phyloP scores from a whole-genome alignment of 2,329 filamentous ascomycete genomes.

The Fusarium sp. region DNA sequence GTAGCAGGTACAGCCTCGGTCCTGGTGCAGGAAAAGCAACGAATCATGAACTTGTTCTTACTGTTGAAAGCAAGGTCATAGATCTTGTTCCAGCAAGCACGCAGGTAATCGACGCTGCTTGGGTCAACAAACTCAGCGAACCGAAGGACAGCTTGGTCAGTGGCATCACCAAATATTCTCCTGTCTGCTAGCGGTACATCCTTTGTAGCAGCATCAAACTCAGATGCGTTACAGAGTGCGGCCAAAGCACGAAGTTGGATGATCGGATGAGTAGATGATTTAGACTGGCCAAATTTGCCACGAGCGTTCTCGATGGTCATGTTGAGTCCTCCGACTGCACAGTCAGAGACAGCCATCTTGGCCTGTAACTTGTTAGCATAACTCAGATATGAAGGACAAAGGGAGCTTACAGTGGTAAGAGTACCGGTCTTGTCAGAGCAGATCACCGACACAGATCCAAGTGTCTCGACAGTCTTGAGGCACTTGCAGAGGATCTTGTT shows the following conservation, averaged over 20 bases:
- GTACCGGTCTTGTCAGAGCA: conserved; percentile 83
- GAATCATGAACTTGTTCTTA: conserved; percentile 84
- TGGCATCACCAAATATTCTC: conserved; percentile 78
- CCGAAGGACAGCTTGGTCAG: conserved; percentile 77
- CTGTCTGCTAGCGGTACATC: conserved; percentile 67
- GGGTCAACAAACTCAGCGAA: conserved; percentile 69
- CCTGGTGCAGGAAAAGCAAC: neutral
- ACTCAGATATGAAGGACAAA: fast-evolving
- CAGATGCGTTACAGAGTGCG: conserved; percentile 77
- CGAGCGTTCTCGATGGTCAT: conserved; percentile 62
- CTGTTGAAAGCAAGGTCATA: conserved; percentile 81
- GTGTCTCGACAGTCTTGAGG: conserved; percentile 79
- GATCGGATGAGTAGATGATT: conserved; percentile 51
- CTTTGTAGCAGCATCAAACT: conserved; percentile 74
- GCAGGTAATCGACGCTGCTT: conserved; percentile 62
- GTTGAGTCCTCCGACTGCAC: conserved; percentile 63
- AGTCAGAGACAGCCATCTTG: conserved; percentile 77
- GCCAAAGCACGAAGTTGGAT: conserved; percentile 68
- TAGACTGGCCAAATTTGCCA: conserved; percentile 45
- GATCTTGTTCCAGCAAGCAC: conserved; percentile 69
- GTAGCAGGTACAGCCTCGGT: conserved; percentile 58
- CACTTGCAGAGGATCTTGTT: conserved; percentile 84
- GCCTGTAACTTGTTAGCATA: conserved; percentile 58
- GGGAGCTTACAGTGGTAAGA: conserved; percentile 55
- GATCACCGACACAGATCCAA: conserved; percentile 76